Base-by-base conservation (phyloP, 805 yeast genomes). In the Candida nonsorbophila region DNA sequence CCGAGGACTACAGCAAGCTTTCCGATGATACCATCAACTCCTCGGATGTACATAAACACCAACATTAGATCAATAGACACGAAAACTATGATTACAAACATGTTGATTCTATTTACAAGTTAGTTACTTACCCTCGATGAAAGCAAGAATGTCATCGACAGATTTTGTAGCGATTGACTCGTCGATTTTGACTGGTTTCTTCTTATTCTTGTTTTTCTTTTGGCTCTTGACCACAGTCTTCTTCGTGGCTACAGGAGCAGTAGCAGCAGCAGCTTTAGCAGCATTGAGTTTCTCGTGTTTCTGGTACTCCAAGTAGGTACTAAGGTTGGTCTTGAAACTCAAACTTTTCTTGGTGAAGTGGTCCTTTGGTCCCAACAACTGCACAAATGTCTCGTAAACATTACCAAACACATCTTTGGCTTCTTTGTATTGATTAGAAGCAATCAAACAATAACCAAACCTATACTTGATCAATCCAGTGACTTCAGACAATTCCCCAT, bases 391-490 rank as follows among this genome's bases (percentile, higher is more conserved):
- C 7, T 58, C 67, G 38, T 70, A 69, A 7, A 95, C 77, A 24
- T 58, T 62, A 12, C 68, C 58, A 44, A 79, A 74, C 33, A 69
- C 67, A 11, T 67, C 74, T 30, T 72, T 55, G 0, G 95, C 79
- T 14, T 63, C 72, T 29, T 67, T 62, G 44, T 69, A 68, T 34
- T 77, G 76, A 25, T 69, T 67, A 16, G 54, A 41, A 17, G 72
- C 56, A 19, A 80, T 72, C 29, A 74, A 68, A 24, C 77, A 53
- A 33, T 54, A 52, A 12, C 53, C 70, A 28, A 46, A 54, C 53
- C 90, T 84, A 61, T 77, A 84, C 41, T 72, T 70, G 38, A 82
- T 61, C 38, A 75, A 65, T 14, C 79, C 95, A 16, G 80, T 69
- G 32, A 77, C 69, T 41, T 74, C 75, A 9, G 82, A 69, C 8